phyloP scores from a whole-genome alignment of 140 eudicot species.

The Ambrosia hybrid region DNA sequence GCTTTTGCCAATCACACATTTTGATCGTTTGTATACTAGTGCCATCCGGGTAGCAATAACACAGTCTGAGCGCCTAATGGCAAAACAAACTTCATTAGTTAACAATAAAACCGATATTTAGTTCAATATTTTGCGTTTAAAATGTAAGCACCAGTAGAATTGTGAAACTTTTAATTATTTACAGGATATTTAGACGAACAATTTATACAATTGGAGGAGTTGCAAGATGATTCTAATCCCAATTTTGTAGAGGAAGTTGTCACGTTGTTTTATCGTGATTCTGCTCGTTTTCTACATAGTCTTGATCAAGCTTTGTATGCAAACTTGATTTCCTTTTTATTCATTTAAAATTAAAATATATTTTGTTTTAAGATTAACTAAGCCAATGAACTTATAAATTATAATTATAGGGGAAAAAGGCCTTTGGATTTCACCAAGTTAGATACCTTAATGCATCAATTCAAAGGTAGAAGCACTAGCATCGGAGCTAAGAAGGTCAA shows the following conservation, averaged over 20 bases:
- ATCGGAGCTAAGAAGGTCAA: constrained; percentile 92
- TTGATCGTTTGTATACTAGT: no score
- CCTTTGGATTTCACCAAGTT: constrained; percentile 68
- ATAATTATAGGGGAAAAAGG: constrained; percentile 49
- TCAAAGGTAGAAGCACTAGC: constrained; percentile 88
- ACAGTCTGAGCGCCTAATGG: no score
- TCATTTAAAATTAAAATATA: not conserved
- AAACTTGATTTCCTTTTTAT: not conserved
- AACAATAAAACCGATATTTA: no score
- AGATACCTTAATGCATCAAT: constrained; percentile 78
- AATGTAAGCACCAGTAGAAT: no score
- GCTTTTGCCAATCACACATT: no score
- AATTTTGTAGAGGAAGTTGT: constrained; percentile 93
- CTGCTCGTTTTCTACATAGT: constrained; percentile 61
- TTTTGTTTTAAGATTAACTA: not conserved
- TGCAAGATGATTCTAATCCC: constrained; percentile 82
- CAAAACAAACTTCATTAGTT: no score
- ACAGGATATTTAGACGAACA: constrained; percentile 76
- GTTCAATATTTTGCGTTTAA: not conserved
- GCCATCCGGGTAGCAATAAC: no score
- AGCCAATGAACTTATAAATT: not conserved
- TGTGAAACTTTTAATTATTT: no score
- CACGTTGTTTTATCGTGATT: constrained; percentile 72
- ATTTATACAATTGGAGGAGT: constrained; percentile 76
- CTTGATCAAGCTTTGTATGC: constrained; percentile 84